Evolutionary conservation across 345 rosid species (phyloP).

Genomic region (Heritiera littoralis): DNA sequence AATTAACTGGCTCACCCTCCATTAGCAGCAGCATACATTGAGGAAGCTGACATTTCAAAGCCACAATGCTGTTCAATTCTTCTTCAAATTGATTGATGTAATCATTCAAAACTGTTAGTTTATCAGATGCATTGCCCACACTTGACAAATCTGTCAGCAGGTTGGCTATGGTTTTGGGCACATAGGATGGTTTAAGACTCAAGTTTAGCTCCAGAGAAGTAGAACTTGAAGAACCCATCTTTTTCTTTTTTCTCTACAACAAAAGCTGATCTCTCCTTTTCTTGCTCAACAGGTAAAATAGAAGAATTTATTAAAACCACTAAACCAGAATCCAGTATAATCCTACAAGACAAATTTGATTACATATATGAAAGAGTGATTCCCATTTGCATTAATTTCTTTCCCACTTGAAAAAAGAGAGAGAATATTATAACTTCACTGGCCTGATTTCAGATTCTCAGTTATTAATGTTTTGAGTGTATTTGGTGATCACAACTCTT

Average conservation of each 20-base stretch:
- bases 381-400: background rate
- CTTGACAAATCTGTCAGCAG: conserved; percentile 23
- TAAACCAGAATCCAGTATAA: background rate
- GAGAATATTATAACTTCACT: background rate
- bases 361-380: background rate
- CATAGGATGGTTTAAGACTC: conserved; percentile 13
- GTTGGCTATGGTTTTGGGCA: conserved; percentile 21
- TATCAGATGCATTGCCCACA: background rate
- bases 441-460: conserved; percentile 2
- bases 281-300: background rate
- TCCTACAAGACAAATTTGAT: conserved; percentile 18
- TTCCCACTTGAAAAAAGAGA: background rate
- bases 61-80: conserved; percentile 20
- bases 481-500: background rate
- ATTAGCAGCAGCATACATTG: conserved; percentile 25
- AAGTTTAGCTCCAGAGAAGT: background rate
- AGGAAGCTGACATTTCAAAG: conserved; percentile 22
- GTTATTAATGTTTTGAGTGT: background rate
- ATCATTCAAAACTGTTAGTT: conserved; percentile 19
- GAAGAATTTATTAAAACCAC: background rate
- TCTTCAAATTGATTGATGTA: conserved; percentile 19
- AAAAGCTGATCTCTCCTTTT: background rate
- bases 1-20: conserved; percentile 23
- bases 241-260: background rate
- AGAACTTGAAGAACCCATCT: conserved; percentile 12